Conservation (phyloP, 2,329 filamentous ascomycete genomes). For the Penicillium digitatum region DNA sequence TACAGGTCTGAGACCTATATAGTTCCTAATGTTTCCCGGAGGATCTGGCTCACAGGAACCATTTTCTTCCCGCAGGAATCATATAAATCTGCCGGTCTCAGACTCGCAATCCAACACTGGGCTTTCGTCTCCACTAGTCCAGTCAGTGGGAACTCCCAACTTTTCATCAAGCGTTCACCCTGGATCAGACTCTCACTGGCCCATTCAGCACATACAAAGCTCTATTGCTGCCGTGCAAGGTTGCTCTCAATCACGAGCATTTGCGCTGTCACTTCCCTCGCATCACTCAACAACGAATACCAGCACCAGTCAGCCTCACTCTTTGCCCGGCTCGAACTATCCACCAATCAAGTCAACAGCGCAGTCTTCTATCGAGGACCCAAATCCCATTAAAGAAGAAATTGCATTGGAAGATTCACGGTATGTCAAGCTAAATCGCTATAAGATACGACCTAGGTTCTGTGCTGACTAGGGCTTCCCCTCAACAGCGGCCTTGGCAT, state of each 20-base stretch:
- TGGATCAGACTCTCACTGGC: constrained; percentile 11
- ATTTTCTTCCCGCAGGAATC: constrained; percentile 16
- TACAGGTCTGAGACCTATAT: constrained; percentile 17
- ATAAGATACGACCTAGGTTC: not conserved
- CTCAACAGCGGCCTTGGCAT: constrained; percentile 16
- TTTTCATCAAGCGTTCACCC: constrained; percentile 14
- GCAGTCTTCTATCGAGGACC: constrained; percentile 7
- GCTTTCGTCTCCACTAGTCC: constrained; percentile 8
- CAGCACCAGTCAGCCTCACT: constrained; percentile 5
- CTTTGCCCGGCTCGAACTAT: constrained; percentile 4
- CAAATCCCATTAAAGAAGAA: constrained; percentile 6
- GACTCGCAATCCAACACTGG: constrained; percentile 1
- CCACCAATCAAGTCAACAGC: constrained; percentile 3
- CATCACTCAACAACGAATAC: constrained; percentile 11
- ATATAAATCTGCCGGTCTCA: constrained; percentile 11
- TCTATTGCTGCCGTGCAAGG: constrained; percentile 3
- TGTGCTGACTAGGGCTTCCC: constrained; percentile 4
- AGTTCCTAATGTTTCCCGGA: constrained; percentile 19
- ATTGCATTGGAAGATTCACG: constrained; percentile 4
- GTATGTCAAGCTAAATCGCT: constrained; percentile 7
- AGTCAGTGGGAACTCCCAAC: constrained; percentile 14
- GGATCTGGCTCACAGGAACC: constrained; percentile 20
- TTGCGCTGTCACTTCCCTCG: constrained; percentile 7
- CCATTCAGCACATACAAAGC: constrained; percentile 11
- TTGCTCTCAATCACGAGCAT: constrained; percentile 1